A percentile compares a stretch with the other conserved stretches of the same genome.
Conservation (phyloP, 2,329 filamentous ascomycete species). For the Clonostachys rosea region DNA sequence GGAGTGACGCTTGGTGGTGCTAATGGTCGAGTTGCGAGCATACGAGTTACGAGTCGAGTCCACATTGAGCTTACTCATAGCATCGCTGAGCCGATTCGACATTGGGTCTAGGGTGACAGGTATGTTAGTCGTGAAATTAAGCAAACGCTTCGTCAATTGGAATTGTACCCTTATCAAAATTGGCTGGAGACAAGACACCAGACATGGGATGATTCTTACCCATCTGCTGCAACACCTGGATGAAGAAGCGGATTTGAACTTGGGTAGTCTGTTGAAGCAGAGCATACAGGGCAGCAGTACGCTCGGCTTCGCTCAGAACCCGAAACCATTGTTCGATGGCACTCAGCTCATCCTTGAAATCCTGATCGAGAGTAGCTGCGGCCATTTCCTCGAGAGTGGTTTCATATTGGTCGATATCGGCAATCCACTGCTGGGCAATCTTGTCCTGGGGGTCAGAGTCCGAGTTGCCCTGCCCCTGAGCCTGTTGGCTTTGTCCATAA, state of each 20-base stretch:
- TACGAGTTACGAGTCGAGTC: constrained; percentile 85
- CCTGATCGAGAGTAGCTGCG: constrained; percentile 94
- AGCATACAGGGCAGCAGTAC: constrained; percentile 92
- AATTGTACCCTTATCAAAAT: constrained; percentile 84
- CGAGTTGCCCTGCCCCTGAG: constrained; percentile 59
- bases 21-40: constrained; percentile 70
- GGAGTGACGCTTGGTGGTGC: constrained; percentile 80
- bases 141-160: neutral
- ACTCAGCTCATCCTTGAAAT: constrained; percentile 98
- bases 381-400: constrained; percentile 99
- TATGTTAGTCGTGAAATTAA: constrained; percentile 7
- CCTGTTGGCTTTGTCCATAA: constrained; percentile 72
- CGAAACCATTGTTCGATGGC: constrained; percentile 99
- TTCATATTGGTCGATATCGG: constrained; percentile 98
- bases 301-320: constrained; percentile 92
- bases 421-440: constrained; percentile 96
- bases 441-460: constrained; percentile 86
- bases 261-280: constrained; percentile 97
- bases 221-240: constrained; percentile 98
- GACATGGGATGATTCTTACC: constrained; percentile 98
- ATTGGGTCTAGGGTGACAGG: constrained; percentile 67
- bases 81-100: constrained; percentile 92
- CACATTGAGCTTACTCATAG: constrained; percentile 91
- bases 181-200: constrained; percentile 86
- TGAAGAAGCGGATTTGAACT: constrained; percentile 98